phyloP scores from a whole-genome alignment of 1,284 basidiomycete genomes.

The Lentinula novae-zelandiae region DNA sequence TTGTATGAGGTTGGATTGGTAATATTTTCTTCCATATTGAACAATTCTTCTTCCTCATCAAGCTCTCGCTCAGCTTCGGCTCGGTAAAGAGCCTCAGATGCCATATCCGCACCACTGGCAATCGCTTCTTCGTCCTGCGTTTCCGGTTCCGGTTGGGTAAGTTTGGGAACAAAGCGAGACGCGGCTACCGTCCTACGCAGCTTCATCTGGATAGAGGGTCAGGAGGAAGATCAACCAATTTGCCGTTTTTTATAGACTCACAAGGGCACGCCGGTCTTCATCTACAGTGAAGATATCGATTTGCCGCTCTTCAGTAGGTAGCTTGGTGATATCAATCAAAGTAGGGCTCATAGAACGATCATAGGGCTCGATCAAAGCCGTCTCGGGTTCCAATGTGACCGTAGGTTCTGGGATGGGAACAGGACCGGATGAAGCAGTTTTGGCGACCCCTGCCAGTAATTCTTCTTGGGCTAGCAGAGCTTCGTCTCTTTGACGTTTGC shows the following conservation, averaged over 20 bases:
- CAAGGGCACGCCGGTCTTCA: slow-evolving; percentile 66
- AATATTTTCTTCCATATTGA: slow-evolving; percentile 88
- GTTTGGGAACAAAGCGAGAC: slow-evolving; percentile 82
- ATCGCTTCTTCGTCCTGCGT: slow-evolving; percentile 46
- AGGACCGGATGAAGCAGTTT: slow-evolving; percentile 43
- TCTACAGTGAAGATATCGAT: slow-evolving; percentile 70
- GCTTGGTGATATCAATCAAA: slow-evolving; percentile 64
- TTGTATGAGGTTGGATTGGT: slow-evolving; percentile 82
- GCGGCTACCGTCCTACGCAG: slow-evolving; percentile 76
- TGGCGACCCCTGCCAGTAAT: slow-evolving; percentile 76
- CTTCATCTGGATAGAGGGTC: slow-evolving; percentile 49
- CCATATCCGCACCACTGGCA: slow-evolving; percentile 72
- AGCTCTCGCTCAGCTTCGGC: slow-evolving; percentile 88
- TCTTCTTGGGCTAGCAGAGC: slow-evolving; percentile 91
- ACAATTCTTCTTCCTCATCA: slow-evolving; percentile 93
- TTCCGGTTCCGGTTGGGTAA: slow-evolving; percentile 47
- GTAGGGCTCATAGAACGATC: slow-evolving; percentile 80
- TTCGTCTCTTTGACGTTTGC: slow-evolving; percentile 93
- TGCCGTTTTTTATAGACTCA: slow-evolving; percentile 31
- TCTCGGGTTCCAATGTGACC: slow-evolving; percentile 34
- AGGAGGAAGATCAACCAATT: slow-evolving; percentile 3
- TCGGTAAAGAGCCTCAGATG: slow-evolving; percentile 81
- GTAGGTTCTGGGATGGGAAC: slow-evolving; percentile 32
- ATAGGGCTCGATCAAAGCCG: slow-evolving; percentile 61
- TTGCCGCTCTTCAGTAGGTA: slow-evolving; percentile 75